Evolutionary conservation across 2,329 filamentous ascomycete genomes (phyloP).

Genomic region (Pseudogymnoascus destructans): DNA sequence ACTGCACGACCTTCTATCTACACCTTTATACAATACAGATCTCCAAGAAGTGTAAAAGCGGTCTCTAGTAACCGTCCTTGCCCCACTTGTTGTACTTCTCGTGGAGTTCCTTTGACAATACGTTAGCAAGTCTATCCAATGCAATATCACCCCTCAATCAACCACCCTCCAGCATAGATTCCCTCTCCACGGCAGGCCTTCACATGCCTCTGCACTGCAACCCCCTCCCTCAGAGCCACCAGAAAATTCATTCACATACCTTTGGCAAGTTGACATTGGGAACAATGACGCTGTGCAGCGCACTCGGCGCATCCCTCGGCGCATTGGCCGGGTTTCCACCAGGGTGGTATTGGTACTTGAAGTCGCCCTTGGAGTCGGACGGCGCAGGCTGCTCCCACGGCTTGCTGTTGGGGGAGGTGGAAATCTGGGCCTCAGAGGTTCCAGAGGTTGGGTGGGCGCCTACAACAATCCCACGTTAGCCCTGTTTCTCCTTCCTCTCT

Average conservation of each 20-base stretch:
- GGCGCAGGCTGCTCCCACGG: constrained; percentile 67
- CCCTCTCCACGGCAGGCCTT: background rate
- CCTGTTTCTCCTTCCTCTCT: background rate
- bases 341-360: constrained; percentile 49
- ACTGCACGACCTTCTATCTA: constrained; percentile 3
- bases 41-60: background rate
- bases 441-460: constrained; percentile 74
- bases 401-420: constrained; percentile 65
- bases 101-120: constrained; percentile 57
- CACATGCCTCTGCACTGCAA: background rate
- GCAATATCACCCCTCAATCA: background rate
- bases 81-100: constrained; percentile 99
- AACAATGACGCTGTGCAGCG: constrained; percentile 86
- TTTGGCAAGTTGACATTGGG: constrained; percentile 87
- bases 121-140: background rate
- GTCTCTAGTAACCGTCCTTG: constrained; percentile 64
- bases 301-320: constrained; percentile 84
- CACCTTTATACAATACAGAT: constrained; percentile 6
- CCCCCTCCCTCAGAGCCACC: background rate
- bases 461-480: constrained; percentile 25
- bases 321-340: constrained; percentile 64
- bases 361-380: constrained; percentile 45
- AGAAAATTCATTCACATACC: constrained; percentile 37
- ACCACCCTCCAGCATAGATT: background rate
- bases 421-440: constrained; percentile 67